A percentile compares a stretch with the other conserved stretches of the same genome.
phyloP scores from a whole-genome alignment of 148 eudicot genomes.

The Linanthus parryae region DNA sequence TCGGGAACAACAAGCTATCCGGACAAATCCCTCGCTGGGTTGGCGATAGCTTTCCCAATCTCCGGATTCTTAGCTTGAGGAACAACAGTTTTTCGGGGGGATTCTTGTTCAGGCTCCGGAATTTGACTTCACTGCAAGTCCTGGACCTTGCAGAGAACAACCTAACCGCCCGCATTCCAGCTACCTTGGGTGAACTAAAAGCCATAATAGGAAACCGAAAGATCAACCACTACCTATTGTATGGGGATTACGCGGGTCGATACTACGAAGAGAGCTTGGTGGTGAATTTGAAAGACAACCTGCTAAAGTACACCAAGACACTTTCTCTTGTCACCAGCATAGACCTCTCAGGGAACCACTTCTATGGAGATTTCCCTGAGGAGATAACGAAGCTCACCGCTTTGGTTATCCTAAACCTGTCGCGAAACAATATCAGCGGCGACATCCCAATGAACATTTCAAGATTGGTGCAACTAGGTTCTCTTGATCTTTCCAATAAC shows the following conservation, averaged over 20 bases:
- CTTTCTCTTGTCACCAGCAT: constrained; percentile 33
- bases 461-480: constrained; percentile 13
- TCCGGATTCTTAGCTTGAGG: constrained; percentile 26
- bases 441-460: constrained; percentile 32
- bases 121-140: constrained; percentile 26
- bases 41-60: constrained; percentile 13
- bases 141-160: constrained; percentile 35
- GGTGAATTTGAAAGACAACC: constrained; percentile 21
- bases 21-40: constrained; percentile 27
- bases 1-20: constrained; percentile 21
- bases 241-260: constrained; percentile 16
- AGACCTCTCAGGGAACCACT: constrained; percentile 36
- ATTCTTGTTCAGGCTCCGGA: constrained; percentile 16
- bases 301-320: constrained; percentile 25
- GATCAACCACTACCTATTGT: constrained; percentile 10
- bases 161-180: constrained; percentile 25
- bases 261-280: constrained; percentile 30
- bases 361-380: constrained; percentile 29
- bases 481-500: constrained; percentile 46
- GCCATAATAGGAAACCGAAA: constrained; percentile 19
- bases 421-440: constrained; percentile 40
- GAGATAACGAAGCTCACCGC: constrained; percentile 23
- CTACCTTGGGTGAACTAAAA: constrained; percentile 19
- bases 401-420: constrained; percentile 31
- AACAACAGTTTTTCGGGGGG: constrained; percentile 26